Conservation (phyloP, 257 asterid genomes). For the Lithospermum erythrorhizon region DNA sequence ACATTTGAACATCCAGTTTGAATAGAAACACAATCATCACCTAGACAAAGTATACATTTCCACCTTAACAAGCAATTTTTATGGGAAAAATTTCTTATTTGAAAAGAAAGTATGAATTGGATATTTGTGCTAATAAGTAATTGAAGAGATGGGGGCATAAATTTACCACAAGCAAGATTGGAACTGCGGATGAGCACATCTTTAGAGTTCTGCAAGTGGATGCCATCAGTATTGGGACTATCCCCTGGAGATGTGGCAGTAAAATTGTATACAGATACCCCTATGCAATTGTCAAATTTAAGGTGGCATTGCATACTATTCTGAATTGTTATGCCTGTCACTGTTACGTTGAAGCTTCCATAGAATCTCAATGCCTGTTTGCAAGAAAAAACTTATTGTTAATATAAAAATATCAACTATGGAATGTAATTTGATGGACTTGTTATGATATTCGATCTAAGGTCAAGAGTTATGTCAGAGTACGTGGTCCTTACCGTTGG, state of each 20-base stretch:
- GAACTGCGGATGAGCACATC: constrained; percentile 61
- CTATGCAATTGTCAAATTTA: constrained; percentile 71
- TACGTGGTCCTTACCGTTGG: constrained; percentile 66
- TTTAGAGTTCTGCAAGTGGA: constrained; percentile 80
- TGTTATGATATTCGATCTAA: background rate
- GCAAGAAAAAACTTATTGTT: background rate
- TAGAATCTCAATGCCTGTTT: constrained; percentile 79
- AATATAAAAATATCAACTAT: background rate
- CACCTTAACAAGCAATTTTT: too few species aligned
- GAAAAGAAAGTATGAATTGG: background rate
- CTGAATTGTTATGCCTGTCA: constrained; percentile 66
- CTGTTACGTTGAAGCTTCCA: constrained; percentile 71
- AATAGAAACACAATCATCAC: constrained; percentile 83
- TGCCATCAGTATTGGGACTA: constrained; percentile 95
- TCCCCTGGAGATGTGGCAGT: constrained; percentile 64
- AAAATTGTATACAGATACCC: constrained; percentile 60
- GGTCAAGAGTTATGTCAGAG: too few species aligned
- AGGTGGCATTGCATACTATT: constrained; percentile 84
- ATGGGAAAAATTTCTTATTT: too few species aligned
- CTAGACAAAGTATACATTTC: constrained; percentile 14
- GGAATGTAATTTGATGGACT: background rate
- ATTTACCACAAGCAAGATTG: constrained; percentile 68
- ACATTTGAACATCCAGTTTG: constrained; percentile 82
- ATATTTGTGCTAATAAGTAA: background rate
- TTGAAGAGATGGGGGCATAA: background rate